A percentile compares a stretch with the other conserved stretches of the same genome.
Evolutionary conservation across 2,329 filamentous ascomycete species (phyloP).

Genomic region (Fusarium sulawesiense): DNA sequence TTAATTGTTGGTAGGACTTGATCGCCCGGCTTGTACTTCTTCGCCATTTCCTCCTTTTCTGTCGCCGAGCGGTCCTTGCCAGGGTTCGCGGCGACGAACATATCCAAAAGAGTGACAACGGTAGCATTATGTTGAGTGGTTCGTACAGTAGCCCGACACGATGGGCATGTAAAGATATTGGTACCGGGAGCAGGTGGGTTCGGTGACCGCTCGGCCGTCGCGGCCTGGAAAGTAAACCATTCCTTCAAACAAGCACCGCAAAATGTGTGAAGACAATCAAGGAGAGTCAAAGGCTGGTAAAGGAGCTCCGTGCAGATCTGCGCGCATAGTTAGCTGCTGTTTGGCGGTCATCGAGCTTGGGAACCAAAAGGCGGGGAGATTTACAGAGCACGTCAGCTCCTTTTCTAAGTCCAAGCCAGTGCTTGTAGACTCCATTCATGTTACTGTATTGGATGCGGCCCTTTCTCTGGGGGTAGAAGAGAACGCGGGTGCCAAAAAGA

Average conservation of each 20-base stretch:
- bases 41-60: conserved; percentile 81
- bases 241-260: conserved; percentile 95
- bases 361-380: conserved; percentile 33
- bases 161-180: conserved; percentile 84
- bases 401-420: conserved; percentile 81
- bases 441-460: conserved; percentile 31
- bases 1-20: conserved; percentile 76
- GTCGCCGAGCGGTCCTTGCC: conserved; percentile 73
- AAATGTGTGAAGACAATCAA: conserved; percentile 95
- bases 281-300: conserved; percentile 88
- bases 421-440: conserved; percentile 64
- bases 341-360: conserved; percentile 16
- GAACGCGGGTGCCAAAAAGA: conserved; percentile 13
- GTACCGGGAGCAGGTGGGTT: conserved; percentile 61
- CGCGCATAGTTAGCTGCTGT: conserved; percentile 29
- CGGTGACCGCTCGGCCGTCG: conserved; percentile 64
- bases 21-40: conserved; percentile 84
- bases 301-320: conserved; percentile 97
- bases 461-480: conserved; percentile 27
- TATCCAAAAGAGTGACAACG: conserved; percentile 88
- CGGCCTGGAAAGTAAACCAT: conserved; percentile 89
- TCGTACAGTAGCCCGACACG: conserved; percentile 87
- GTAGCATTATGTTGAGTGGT: conserved; percentile 91
- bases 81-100: conserved; percentile 85
- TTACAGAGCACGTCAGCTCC: conserved; percentile 93